Conservation (phyloP, 2,329 filamentous ascomycete species). For the Talaromyces sp. region DNA sequence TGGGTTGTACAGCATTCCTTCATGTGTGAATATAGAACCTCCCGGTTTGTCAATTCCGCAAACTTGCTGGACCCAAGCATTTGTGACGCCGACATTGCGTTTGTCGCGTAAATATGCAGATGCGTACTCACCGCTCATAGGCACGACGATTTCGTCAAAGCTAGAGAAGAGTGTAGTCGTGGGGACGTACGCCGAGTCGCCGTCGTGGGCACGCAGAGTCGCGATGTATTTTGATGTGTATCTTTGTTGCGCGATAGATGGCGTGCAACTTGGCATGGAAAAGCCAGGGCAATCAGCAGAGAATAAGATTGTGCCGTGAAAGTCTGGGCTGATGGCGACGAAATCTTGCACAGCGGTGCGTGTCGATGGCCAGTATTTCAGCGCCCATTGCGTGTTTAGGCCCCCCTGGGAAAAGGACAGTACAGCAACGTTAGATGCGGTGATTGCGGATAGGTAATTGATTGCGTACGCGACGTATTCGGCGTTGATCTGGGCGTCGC, state of each 20-base stretch:
- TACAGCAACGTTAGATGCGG: conserved; percentile 35
- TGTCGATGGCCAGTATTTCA: conserved; percentile 53
- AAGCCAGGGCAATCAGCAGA: conserved; percentile 1
- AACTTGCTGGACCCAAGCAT: conserved; percentile 44
- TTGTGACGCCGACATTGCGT: conserved; percentile 43
- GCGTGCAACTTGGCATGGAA: conserved; percentile 12
- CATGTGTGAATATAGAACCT: conserved; percentile 42
- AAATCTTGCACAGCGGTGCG: conserved; percentile 43
- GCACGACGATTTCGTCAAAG: conserved; percentile 49
- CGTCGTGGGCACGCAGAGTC: conserved; percentile 38
- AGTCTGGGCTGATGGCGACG: conserved; percentile 49
- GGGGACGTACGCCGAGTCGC: conserved; percentile 50
- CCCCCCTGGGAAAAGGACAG: conserved; percentile 54
- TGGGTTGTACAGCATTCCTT: conserved; percentile 46
- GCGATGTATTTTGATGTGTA: conserved; percentile 40
- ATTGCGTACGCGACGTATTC: conserved; percentile 55
- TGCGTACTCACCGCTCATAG: conserved; percentile 41
- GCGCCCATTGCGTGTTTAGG: conserved; percentile 51
- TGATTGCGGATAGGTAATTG: conserved; percentile 30
- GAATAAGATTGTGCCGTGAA: conserved; percentile 37
- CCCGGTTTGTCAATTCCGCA: conserved; percentile 23
- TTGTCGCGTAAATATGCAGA: conserved; percentile 39
- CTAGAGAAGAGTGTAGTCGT: conserved; percentile 50
- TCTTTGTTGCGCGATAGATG: conserved; percentile 44
- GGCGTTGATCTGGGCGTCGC: conserved; percentile 46